These are phyloP conservation scores for Diaporthe citrichinensis DNA, from an alignment of 2,329 filamentous ascomycete species.

Conservation along the genomic window DNA sequence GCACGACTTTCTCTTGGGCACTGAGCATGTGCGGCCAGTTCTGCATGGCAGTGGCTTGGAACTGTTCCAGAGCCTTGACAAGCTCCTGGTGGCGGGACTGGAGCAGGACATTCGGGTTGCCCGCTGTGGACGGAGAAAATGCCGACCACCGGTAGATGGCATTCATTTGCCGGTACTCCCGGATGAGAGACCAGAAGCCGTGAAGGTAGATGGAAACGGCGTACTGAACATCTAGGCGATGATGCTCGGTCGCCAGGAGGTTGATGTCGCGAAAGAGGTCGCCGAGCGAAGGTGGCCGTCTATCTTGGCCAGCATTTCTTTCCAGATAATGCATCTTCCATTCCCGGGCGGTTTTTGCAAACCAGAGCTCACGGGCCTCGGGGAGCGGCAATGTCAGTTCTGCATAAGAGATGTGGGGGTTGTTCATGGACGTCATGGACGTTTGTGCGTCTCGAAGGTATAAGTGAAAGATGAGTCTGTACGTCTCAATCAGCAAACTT, in stretches of 20 bases:
- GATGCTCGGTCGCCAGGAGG: constrained; percentile 62
- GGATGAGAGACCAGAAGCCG: constrained; percentile 75
- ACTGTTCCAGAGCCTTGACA: constrained; percentile 66
- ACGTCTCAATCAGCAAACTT: constrained; percentile 26
- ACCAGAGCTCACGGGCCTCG: constrained; percentile 74
- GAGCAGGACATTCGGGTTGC: constrained; percentile 58
- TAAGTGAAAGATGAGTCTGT: constrained; percentile 73
- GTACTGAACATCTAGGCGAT: constrained; percentile 68
- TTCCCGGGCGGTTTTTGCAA: constrained; percentile 71
- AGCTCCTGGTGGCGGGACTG: constrained; percentile 74
- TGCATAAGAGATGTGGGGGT: constrained; percentile 76
- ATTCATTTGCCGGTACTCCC: constrained; percentile 74
- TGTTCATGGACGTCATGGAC: constrained; percentile 76
- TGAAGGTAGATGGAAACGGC: constrained; percentile 74
- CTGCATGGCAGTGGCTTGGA: constrained; percentile 57
- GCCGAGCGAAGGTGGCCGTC: constrained; percentile 64
- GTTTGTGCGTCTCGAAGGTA: constrained; percentile 77
- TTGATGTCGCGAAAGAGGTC: constrained; percentile 71
- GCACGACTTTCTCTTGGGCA: constrained; percentile 61
- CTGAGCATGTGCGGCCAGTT: constrained; percentile 60
- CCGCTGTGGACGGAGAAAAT: constrained; percentile 58
- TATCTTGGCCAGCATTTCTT: constrained; percentile 52
- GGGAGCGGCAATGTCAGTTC: constrained; percentile 78
- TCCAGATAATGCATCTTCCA: constrained; percentile 75
- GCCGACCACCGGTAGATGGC: constrained; percentile 63